Percentiles rank a stretch among this genome's conserved stretches.
These are phyloP conservation scores for Chaetomiaceae sp. DNA, from an alignment of 2,329 filamentous ascomycete species.

Conservation along the genomic window DNA sequence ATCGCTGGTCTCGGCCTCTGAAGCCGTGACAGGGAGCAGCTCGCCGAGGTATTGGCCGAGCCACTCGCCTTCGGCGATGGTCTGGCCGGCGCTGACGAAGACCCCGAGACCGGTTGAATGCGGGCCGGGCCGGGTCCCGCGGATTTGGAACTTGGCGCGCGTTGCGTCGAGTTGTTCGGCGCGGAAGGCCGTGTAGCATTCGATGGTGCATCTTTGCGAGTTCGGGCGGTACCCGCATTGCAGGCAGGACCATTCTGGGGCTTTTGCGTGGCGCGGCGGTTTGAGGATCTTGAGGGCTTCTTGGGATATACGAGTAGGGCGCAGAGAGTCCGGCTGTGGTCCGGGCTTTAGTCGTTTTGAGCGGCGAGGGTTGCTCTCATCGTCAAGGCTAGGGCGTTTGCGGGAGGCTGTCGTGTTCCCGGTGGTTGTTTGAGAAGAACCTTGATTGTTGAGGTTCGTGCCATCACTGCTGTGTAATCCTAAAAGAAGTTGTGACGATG, in stretches of 20 bases:
- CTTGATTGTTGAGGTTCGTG: too few relatives aligned
- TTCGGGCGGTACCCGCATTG: not conserved
- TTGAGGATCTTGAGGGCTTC: not conserved
- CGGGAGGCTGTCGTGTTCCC: too few relatives aligned
- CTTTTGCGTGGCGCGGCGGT: not conserved
- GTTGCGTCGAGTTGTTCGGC: not conserved
- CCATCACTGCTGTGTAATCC: too few relatives aligned
- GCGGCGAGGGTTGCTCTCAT: not conserved
- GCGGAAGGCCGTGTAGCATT: conserved; percentile 2
- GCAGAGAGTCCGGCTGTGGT: not conserved
- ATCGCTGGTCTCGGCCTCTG: not conserved
- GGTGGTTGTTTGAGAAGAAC: too few relatives aligned
- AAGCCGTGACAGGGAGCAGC: not conserved
- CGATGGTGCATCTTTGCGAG: not conserved
- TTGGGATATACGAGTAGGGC: not conserved
- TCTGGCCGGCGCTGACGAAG: not conserved
- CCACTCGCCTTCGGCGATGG: conserved; percentile 1
- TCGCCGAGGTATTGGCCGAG: conserved; percentile 18
- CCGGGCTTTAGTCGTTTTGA: not conserved
- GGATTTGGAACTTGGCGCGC: conserved; percentile 7
- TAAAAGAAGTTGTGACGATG: too few relatives aligned
- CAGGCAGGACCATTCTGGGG: not conserved
- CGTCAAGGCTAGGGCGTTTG: not conserved
- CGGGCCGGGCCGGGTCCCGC: not conserved
- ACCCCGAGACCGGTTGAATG: conserved; percentile 8